A percentile compares a stretch with the other conserved stretches of the same genome.
phyloP scores from a whole-genome alignment of 495 filamentous ascomycete genomes.

The Thozetella sp. region DNA sequence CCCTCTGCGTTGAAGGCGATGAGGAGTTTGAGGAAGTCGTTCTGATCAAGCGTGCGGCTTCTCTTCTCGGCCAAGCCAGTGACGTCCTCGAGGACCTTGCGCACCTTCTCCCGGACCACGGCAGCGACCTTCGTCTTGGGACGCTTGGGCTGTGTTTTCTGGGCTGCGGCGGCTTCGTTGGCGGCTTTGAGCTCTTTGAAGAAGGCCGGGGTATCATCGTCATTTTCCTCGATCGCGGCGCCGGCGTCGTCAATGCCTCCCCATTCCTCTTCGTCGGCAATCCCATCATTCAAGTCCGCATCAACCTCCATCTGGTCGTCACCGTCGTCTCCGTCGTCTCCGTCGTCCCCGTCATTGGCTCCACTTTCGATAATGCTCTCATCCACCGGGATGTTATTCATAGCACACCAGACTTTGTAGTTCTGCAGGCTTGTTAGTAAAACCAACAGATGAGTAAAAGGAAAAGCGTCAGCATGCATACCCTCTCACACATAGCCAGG shows the following conservation, averaged over 20 bases:
- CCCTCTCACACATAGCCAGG: conserved; percentile 73
- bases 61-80: conserved; percentile 80
- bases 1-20: conserved; percentile 79
- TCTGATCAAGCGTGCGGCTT: conserved; percentile 84
- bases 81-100: conserved; percentile 69
- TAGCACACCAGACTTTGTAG: conserved; percentile 86
- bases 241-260: conserved; percentile 41
- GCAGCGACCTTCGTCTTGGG: conserved; percentile 73
- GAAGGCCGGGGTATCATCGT: conserved; percentile 69
- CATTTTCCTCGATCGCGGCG: conserved; percentile 25
- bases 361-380: conserved; percentile 57
- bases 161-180: conserved; percentile 41
- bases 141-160: conserved; percentile 50
- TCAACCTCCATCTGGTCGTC: conserved; percentile 61
- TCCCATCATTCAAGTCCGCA: conserved; percentile 45
- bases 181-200: conserved; percentile 67
- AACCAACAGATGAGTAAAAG: background rate
- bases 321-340: conserved; percentile 52
- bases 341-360: conserved; percentile 41
- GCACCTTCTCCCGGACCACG: conserved; percentile 79
- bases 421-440: conserved; percentile 41
- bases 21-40: conserved; percentile 73
- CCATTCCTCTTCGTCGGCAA: conserved; percentile 52
- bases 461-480: background rate
- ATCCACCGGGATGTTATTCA: conserved; percentile 77